These are phyloP conservation scores for Cadophora gregata DNA, from an alignment of 2,329 filamentous ascomycete species.

Conservation along the genomic window DNA sequence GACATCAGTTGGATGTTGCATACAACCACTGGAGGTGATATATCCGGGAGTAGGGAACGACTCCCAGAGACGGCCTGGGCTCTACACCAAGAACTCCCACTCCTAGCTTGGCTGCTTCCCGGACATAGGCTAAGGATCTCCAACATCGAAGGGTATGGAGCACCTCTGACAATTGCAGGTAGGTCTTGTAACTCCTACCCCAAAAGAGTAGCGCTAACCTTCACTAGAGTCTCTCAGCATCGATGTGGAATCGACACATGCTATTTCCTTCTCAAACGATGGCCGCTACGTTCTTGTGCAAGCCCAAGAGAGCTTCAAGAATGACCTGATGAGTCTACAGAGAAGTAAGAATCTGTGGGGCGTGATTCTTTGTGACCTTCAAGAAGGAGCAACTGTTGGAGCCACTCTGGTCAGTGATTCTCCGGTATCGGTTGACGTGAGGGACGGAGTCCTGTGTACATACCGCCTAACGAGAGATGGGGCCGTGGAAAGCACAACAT, in stretches of 20 bases:
- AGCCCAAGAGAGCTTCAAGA: background rate
- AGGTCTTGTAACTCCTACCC: background rate
- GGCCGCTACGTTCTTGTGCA: background rate
- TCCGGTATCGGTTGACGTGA: background rate
- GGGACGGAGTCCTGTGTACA: background rate
- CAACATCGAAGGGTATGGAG: background rate
- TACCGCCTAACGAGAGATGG: constrained; percentile 12
- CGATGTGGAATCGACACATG: background rate
- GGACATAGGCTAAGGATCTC: background rate
- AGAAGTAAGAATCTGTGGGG: constrained; percentile 1
- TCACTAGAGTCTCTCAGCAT: background rate
- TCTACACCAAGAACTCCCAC: background rate
- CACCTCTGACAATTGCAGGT: background rate
- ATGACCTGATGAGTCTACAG: background rate
- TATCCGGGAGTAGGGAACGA: background rate
- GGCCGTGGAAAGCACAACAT: background rate
- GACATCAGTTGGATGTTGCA: constrained; percentile 9
- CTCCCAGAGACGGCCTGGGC: background rate
- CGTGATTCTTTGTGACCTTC: background rate
- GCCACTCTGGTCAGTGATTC: background rate
- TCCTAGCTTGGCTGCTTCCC: background rate
- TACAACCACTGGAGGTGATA: background rate
- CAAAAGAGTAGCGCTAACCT: background rate
- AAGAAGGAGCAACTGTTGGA: background rate
- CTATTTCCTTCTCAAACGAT: background rate